These are phyloP conservation scores for Hansenula sp. DNA, from an alignment of 1,139 yeast genomes.

Conservation along the genomic window DNA sequence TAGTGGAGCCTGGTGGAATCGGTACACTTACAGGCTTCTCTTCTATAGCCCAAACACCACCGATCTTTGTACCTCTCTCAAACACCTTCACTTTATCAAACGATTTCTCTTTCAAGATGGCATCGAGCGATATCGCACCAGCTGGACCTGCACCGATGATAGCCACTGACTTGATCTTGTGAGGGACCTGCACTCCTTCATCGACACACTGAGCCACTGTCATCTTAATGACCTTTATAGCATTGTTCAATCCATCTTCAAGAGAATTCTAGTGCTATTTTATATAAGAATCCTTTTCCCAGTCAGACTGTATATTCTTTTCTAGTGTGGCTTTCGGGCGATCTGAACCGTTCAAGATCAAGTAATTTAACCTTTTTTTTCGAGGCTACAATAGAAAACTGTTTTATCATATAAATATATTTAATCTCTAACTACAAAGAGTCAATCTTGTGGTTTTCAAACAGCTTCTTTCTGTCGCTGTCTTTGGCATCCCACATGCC, in stretches of 20 bases:
- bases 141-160: constrained; percentile 46
- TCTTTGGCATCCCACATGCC: constrained; percentile 22
- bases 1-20: constrained; percentile 6
- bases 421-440: no score
- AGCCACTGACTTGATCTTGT: constrained; percentile 27
- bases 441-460: background rate
- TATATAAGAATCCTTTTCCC: no score
- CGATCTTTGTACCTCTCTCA: constrained; percentile 34
- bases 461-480: background rate
- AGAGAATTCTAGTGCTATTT: no score
- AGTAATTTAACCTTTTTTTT: no score
- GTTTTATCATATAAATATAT: no score
- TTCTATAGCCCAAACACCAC: constrained; percentile 38
- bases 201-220: background rate
- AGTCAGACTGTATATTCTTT: no score
- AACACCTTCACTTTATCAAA: constrained; percentile 29
- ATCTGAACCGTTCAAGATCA: no score
- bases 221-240: no score
- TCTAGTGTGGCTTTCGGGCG: no score
- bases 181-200: background rate
- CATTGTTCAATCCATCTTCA: no score
- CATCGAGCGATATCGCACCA: constrained; percentile 37
- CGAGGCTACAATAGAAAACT: no score
- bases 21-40: constrained; percentile 8
- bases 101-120: constrained; percentile 28